Conservation (phyloP, 345 rosid species). For the Lenwebbia sp. region DNA sequence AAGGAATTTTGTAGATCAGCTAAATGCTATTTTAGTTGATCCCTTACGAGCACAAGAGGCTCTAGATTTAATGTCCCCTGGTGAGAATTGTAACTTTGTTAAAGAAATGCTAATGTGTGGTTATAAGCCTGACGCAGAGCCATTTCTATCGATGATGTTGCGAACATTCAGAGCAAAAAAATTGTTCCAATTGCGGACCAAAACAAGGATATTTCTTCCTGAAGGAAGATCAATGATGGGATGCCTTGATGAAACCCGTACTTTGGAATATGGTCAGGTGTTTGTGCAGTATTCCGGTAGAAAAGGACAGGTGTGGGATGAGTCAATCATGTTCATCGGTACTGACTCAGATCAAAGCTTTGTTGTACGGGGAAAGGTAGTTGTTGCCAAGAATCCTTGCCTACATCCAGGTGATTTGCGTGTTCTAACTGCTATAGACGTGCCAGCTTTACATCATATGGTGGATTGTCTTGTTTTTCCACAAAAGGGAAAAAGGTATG, state of each 20-base stretch:
- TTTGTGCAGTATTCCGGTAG: constrained; percentile 42
- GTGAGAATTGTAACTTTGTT: constrained; percentile 52
- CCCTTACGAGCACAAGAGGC: constrained; percentile 61
- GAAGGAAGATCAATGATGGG: constrained; percentile 87
- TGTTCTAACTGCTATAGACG: constrained; percentile 35
- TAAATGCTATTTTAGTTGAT: constrained; percentile 54
- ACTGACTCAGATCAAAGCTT: background rate
- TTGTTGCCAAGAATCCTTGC: constrained; percentile 67
- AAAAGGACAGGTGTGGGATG: background rate
- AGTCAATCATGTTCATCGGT: background rate
- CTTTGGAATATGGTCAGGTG: constrained; percentile 66
- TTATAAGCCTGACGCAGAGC: constrained; percentile 64
- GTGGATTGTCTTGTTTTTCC: constrained; percentile 72
- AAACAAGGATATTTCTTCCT: constrained; percentile 48
- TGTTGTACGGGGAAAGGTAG: constrained; percentile 20
- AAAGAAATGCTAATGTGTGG: constrained; percentile 62
- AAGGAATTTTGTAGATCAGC: constrained; percentile 39
- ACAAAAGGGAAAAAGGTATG: constrained; percentile 51
- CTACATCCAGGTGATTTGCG: constrained; percentile 73
- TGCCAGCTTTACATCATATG: constrained; percentile 43
- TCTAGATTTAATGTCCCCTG: constrained; percentile 61
- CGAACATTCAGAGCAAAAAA: constrained; percentile 70
- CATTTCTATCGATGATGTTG: constrained; percentile 89
- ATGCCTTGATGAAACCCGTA: constrained; percentile 73
- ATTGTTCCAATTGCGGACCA: constrained; percentile 56